Evolutionary conservation across 2,329 filamentous ascomycete species (phyloP).

Genomic region (Emydomyces testavorans): DNA sequence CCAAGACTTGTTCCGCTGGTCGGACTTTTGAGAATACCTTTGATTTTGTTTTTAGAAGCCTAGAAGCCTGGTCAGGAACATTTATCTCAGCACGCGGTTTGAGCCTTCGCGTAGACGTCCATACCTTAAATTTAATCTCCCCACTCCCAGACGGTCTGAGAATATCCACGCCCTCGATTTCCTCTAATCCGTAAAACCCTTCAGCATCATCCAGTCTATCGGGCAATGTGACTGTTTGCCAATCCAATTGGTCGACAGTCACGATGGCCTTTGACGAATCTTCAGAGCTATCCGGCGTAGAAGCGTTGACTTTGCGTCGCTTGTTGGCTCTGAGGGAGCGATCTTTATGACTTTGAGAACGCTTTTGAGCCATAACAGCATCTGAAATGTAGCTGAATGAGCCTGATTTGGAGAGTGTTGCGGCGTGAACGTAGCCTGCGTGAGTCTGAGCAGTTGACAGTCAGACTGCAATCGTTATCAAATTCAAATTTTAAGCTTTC

Average conservation of each 20-base stretch:
- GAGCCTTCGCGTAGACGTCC: neutral
- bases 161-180: constrained; percentile 85
- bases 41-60: constrained; percentile 27
- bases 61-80: constrained; percentile 15
- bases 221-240: constrained; percentile 55
- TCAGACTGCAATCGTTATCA: too few relatives aligned
- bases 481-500: too few relatives aligned
- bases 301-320: constrained; percentile 24
- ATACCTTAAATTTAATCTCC: constrained; percentile 34
- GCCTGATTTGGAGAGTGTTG: too few relatives aligned
- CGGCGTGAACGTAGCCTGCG: too few relatives aligned
- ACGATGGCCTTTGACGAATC: constrained; percentile 23
- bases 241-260: constrained; percentile 44
- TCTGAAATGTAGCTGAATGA: neutral
- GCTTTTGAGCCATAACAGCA: constrained; percentile 22
- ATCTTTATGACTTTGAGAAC: constrained; percentile 26
- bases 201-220: constrained; percentile 80
- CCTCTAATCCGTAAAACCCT: constrained; percentile 83
- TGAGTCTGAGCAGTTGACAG: too few relatives aligned
- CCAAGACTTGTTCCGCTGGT: constrained; percentile 13
- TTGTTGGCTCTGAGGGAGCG: constrained; percentile 26
- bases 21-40: constrained; percentile 19
- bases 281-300: constrained; percentile 16
- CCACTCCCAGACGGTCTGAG: constrained; percentile 49
- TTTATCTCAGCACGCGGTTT: neutral